phyloP scores from a whole-genome alignment of 1,139 yeast species.

The Pichia terricola region DNA sequence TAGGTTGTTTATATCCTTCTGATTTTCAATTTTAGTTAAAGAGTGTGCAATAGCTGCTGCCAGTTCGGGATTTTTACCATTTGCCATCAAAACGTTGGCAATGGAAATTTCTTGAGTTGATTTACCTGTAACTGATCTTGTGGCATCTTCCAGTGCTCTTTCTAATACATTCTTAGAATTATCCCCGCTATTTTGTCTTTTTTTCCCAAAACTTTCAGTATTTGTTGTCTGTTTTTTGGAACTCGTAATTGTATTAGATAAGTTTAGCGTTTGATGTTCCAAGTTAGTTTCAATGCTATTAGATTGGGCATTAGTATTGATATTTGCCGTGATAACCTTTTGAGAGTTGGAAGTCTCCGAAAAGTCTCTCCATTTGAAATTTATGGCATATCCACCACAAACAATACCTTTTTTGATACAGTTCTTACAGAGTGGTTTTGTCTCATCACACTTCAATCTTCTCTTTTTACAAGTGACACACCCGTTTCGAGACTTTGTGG shows the following conservation, averaged over 20 bases:
- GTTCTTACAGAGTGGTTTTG: conserved; percentile 41
- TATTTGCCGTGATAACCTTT: not conserved
- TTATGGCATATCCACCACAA: conserved; percentile 58
- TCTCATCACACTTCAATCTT: conserved; percentile 49
- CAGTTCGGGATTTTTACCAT: conserved; percentile 39
- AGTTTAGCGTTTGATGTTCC: not conserved
- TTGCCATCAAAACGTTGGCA: conserved; percentile 39
- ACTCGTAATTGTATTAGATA: not conserved
- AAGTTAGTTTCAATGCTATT: not conserved
- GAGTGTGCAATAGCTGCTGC: conserved; percentile 16
- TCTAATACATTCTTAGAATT: conserved; percentile 20
- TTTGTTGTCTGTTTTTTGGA: not conserved
- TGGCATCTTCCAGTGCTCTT: conserved; percentile 43
- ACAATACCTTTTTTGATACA: conserved; percentile 35
- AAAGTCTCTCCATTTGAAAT: conserved; percentile 56
- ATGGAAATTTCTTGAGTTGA: conserved; percentile 38
- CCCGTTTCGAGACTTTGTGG: conserved; percentile 35
- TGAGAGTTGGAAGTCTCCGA: conserved; percentile 23
- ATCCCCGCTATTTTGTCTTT: too few species aligned
- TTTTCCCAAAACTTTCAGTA: not conserved
- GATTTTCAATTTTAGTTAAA: not conserved
- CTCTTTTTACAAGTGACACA: conserved; percentile 50
- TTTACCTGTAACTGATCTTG: conserved; percentile 45
- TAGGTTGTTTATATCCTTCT: not conserved
- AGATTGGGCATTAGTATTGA: not conserved